These are phyloP conservation scores for Hortiboletus campestris DNA, from an alignment of 768 basidiomycete species.

Conservation along the genomic window DNA sequence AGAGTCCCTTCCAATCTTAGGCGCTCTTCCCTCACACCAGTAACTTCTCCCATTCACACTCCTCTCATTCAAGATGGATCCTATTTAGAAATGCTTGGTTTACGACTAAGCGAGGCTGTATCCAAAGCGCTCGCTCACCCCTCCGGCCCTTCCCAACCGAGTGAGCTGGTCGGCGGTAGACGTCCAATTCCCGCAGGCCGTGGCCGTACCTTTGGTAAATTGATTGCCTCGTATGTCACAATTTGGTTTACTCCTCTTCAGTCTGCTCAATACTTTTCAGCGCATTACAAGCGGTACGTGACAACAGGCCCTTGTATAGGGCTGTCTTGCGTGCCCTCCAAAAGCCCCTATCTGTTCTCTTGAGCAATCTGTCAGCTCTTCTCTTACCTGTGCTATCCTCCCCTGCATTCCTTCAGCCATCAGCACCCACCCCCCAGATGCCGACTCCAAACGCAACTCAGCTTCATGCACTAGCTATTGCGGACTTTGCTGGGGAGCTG, in stretches of 20 bases:
- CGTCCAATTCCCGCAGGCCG: constrained; percentile 74
- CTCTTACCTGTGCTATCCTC: constrained; percentile 68
- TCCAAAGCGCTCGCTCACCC: constrained; percentile 73
- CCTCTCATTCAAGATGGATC: constrained; percentile 73
- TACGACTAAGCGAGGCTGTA: constrained; percentile 80
- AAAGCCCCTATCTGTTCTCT: constrained; percentile 71
- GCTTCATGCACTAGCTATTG: constrained; percentile 65
- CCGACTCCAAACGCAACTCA: constrained; percentile 65
- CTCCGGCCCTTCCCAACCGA: constrained; percentile 45
- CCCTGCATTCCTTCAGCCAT: constrained; percentile 52
- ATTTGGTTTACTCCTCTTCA: constrained; percentile 7
- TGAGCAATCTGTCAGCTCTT: constrained; percentile 66
- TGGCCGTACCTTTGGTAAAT: constrained; percentile 60
- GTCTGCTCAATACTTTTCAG: constrained; percentile 37
- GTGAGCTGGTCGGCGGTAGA: constrained; percentile 62
- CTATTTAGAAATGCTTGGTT: constrained; percentile 71
- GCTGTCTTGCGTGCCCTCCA: constrained; percentile 74
- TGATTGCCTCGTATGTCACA: constrained; percentile 67
- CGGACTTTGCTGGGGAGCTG: constrained; percentile 71
- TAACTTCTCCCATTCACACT: constrained; percentile 34
- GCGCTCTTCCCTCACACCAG: constrained; percentile 43
- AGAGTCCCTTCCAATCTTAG: constrained; percentile 63
- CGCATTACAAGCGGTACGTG: constrained; percentile 63
- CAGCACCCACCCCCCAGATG: constrained; percentile 48
- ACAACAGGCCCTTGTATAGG: constrained; percentile 61